A percentile compares a stretch with the other conserved stretches of the same genome.
Evolutionary conservation across 805 yeast species (phyloP).

Genomic region (Kuraishia floccosa): DNA sequence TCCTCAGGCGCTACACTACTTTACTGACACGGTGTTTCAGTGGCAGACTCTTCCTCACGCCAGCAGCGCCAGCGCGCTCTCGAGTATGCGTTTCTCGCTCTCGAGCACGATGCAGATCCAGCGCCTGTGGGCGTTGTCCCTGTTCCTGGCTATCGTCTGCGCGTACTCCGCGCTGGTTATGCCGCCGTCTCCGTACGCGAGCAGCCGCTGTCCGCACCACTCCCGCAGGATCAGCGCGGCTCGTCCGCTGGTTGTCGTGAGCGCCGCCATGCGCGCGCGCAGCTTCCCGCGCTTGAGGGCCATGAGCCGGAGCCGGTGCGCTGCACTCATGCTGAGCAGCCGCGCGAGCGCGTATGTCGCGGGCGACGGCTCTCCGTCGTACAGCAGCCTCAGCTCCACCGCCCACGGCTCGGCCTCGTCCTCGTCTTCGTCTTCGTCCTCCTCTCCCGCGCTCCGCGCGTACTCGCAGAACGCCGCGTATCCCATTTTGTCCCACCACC

Average conservation of each 20-base stretch:
- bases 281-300: conserved; percentile 3
- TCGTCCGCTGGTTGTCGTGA: conserved; percentile 5
- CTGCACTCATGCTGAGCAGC: conserved; percentile 17
- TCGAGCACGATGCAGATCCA: conserved; percentile 3
- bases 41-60: no score
- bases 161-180: conserved; percentile 7
- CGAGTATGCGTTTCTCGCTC: conserved; percentile 6
- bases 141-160: conserved; percentile 6
- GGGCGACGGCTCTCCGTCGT: conserved; percentile 31
- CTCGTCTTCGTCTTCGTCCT: conserved; percentile 6
- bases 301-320: conserved; percentile 14
- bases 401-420: conserved; percentile 29
- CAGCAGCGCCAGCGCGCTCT: conserved; percentile 2
- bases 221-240: conserved; percentile 7
- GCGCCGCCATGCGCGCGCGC: conserved; percentile 1
- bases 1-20: no score
- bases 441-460: conserved; percentile 5
- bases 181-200: conserved; percentile 5
- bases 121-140: conserved; percentile 1
- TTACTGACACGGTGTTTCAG: no score
- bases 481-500: conserved; percentile 40
- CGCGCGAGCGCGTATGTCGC: conserved; percentile 31
- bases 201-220: conserved; percentile 9
- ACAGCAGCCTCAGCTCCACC: conserved; percentile 24
- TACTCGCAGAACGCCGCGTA: conserved; percentile 18